Base-by-base conservation (phyloP, 176 grass and related monocot genomes). In the Bothriochloa decipiens region DNA sequence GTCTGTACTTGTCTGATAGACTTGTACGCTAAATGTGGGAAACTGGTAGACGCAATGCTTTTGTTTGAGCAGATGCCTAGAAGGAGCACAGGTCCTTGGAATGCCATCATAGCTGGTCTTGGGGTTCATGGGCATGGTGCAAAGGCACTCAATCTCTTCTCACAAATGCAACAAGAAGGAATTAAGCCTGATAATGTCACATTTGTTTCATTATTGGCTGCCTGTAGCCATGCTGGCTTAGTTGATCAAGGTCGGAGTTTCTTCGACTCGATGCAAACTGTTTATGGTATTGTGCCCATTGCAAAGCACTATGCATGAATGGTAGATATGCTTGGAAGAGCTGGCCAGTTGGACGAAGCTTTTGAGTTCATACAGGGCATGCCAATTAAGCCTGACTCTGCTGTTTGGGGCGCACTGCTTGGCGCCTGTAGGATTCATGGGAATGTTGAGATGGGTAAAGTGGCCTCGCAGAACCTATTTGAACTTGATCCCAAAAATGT, bases 1-100 rank as follows among this genome's bases (percentile, higher is more conserved):
- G 87, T 92, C 43, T 66, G 75, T 81, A 94, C 92, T 70, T 92
- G 92, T 86, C 65, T 94, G 55, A 74, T 90, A 88, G 92, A 92
- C 82, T 81, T 92, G 79, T 94, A 94, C 78, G 92, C 92, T 61
- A 94, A 94, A 81, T 92, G 92, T 63, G 92, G 92, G 58, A 94
- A 89, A 65, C 37, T 90, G 40, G 20, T 32, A 2, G 90, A 94
- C 8, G 92, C 92, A 5, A 88, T 81, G 75, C 9, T 83, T 81
- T 75, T 94, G 71, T 94, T 94, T 74, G 79, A 94, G 17, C 58
- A 86, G 39, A 83, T 90, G 68, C 78, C 82, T 66, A 83, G 66
- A 83, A 92, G 72, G 75, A 73, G 25, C 35, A 81, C 87, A 23
- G 90, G 85, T 65, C 82, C 90, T 12, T 94, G 90, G 92, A 94